These are phyloP conservation scores for Serendipita sp. DNA, from an alignment of 768 basidiomycete genomes.

Conservation along the genomic window DNA sequence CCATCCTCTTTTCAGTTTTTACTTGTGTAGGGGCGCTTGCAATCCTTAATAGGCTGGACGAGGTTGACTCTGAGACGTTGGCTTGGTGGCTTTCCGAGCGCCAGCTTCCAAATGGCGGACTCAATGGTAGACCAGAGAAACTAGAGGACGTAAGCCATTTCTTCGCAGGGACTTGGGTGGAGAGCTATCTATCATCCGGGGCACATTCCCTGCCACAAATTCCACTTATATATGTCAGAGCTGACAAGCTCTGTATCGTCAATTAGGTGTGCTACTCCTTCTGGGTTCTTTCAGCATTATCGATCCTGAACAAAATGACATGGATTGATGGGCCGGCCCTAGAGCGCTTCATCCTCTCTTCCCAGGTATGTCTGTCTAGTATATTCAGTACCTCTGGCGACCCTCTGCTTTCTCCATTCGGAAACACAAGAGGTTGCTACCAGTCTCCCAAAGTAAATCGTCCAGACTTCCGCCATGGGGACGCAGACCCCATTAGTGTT, in stretches of 20 bases:
- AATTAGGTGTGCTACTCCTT: conserved; percentile 88
- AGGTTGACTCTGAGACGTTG: conserved; percentile 60
- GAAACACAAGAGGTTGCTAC: too few species aligned
- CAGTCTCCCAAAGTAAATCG: too few species aligned
- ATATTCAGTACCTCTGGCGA: too few species aligned
- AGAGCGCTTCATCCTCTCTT: conserved; percentile 65
- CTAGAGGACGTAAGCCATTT: conserved; percentile 64
- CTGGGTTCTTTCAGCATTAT: conserved; percentile 82
- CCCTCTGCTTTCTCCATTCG: too few species aligned
- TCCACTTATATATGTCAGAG: too few species aligned
- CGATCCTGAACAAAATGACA: conserved; percentile 61
- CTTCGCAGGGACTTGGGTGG: neutral
- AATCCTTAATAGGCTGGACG: conserved; percentile 69
- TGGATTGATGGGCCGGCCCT: conserved; percentile 84
- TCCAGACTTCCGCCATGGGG: too few species aligned
- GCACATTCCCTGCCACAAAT: neutral
- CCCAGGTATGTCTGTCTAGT: conserved; percentile 38
- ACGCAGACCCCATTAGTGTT: too few species aligned
- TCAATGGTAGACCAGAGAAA: conserved; percentile 97
- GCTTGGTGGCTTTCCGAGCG: conserved; percentile 91
- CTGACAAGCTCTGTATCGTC: too few species aligned
- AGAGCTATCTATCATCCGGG: too few species aligned
- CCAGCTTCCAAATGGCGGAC: conserved; percentile 80
- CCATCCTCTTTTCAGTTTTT: conserved; percentile 39
- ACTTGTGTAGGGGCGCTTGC: conserved; percentile 78